Conservation (phyloP, 805 yeast species). For the Candida ulmi region DNA sequence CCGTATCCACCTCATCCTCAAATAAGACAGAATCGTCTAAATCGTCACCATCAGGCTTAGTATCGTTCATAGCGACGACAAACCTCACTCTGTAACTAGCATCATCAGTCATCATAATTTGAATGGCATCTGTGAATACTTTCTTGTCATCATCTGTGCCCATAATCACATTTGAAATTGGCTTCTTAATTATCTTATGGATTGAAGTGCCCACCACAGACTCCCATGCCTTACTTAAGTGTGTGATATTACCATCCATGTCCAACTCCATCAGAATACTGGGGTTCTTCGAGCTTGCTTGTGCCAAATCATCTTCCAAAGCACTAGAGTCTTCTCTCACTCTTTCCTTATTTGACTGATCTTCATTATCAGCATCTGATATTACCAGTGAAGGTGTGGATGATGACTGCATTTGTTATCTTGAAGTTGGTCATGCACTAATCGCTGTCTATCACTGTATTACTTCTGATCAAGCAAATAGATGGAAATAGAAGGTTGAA, state of each 20-base stretch:
- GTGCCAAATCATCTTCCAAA: slow-evolving; percentile 42
- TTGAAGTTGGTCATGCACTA: neutral
- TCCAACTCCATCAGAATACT: slow-evolving; percentile 82
- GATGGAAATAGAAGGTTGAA: too few species aligned
- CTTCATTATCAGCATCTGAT: slow-evolving; percentile 1
- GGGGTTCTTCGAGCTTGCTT: slow-evolving; percentile 65
- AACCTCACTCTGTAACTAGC: slow-evolving; percentile 75
- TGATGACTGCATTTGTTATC: slow-evolving; percentile 2
- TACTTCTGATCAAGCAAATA: too few species aligned
- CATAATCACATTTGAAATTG: slow-evolving; percentile 57
- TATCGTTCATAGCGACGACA: slow-evolving; percentile 38
- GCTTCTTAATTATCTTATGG: slow-evolving; percentile 46
- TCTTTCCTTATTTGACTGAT: neutral
- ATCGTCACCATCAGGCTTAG: slow-evolving; percentile 21
- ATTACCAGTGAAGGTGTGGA: slow-evolving; percentile 4
- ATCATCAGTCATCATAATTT: slow-evolving; percentile 67
- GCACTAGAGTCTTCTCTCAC: neutral
- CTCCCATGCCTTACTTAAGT: slow-evolving; percentile 76
- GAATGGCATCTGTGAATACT: slow-evolving; percentile 66
- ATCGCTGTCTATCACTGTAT: too few species aligned
- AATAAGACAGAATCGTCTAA: slow-evolving; percentile 7
- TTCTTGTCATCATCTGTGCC: slow-evolving; percentile 60
- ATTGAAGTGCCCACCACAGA: slow-evolving; percentile 63
- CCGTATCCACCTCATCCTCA: slow-evolving; percentile 18
- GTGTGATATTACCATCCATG: slow-evolving; percentile 70